phyloP scores from a whole-genome alignment of 2,329 filamentous ascomycete species.

The Geosmithia putterillii region DNA sequence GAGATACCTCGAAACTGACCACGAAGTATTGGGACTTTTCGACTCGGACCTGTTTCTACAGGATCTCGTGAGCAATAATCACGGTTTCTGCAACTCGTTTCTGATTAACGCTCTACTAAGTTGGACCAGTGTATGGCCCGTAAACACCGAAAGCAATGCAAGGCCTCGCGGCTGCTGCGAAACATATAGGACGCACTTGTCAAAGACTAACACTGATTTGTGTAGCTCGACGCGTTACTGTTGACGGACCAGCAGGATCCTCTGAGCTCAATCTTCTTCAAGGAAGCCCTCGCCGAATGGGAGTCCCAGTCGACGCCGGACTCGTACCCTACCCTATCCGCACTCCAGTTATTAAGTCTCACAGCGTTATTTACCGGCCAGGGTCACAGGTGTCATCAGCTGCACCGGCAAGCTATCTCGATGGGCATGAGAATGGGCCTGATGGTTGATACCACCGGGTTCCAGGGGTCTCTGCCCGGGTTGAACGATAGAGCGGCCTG shows the following conservation, averaged over 20 bases:
- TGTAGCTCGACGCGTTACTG: not conserved
- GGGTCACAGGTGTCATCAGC: conserved; percentile 1
- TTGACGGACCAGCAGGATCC: not conserved
- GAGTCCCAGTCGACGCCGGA: not conserved
- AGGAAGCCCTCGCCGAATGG: not conserved
- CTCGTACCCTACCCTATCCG: conserved; percentile 1
- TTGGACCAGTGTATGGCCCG: conserved; percentile 15
- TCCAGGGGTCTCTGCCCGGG: not conserved
- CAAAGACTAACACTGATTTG: not conserved
- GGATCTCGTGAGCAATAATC: conserved; percentile 12
- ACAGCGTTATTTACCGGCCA: conserved; percentile 2
- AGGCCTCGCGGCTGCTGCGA: not conserved
- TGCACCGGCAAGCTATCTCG: conserved; percentile 1
- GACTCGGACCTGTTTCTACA: conserved; percentile 18
- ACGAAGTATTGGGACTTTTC: conserved; percentile 23
- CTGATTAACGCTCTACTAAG: conserved; percentile 21
- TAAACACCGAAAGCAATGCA: not conserved
- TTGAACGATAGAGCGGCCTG: conserved; percentile 1
- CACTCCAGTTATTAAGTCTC: conserved; percentile 4
- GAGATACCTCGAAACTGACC: conserved; percentile 21
- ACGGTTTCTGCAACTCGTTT: conserved; percentile 17
- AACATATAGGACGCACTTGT: not conserved
- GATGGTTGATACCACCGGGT: not conserved
- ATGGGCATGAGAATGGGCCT: conserved; percentile 3
- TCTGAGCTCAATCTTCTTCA: conserved; percentile 1